Conservation (phyloP, 345 rosid species). For the Eutrema heterophyllum region DNA sequence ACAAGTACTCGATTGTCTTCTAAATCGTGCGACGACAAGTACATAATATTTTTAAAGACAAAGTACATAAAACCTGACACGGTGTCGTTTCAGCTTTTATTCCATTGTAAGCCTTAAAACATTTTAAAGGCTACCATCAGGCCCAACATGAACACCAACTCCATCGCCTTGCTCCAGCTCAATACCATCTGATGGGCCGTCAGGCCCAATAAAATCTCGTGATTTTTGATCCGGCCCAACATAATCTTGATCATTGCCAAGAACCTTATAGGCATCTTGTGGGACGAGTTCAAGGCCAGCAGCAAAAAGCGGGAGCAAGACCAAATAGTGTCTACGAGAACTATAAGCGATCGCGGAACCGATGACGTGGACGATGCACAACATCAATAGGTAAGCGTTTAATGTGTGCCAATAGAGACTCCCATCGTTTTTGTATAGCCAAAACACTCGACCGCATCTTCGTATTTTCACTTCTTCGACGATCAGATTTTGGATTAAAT, state of each 20-base stretch:
- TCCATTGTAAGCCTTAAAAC: not conserved
- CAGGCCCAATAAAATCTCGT: not conserved
- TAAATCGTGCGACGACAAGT: conserved; percentile 2
- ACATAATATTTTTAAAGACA: not conserved
- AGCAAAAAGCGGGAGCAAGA: conserved; percentile 21
- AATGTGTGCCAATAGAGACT: conserved; percentile 26
- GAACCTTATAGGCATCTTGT: conserved; percentile 14
- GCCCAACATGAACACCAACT: not conserved
- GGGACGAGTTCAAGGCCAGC: conserved; percentile 29
- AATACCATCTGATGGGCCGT: not conserved
- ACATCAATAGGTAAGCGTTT: conserved; percentile 5
- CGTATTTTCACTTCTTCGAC: conserved; percentile 9
- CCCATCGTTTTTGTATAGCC: conserved; percentile 14
- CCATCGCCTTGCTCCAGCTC: not conserved
- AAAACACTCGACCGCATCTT: conserved; percentile 20
- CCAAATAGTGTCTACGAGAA: conserved; percentile 10
- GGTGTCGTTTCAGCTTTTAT: not conserved
- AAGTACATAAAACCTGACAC: not conserved
- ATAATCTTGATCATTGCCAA: not conserved
- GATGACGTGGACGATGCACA: conserved; percentile 6
- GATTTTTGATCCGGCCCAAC: not conserved
- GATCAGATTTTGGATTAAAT: conserved; percentile 14
- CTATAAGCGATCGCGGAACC: conserved; percentile 14
- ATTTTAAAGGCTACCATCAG: not conserved
- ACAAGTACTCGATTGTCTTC: not conserved